These are phyloP conservation scores for Heteromeles arbutifolia DNA, from an alignment of 306 rosid species.

Conservation along the genomic window DNA sequence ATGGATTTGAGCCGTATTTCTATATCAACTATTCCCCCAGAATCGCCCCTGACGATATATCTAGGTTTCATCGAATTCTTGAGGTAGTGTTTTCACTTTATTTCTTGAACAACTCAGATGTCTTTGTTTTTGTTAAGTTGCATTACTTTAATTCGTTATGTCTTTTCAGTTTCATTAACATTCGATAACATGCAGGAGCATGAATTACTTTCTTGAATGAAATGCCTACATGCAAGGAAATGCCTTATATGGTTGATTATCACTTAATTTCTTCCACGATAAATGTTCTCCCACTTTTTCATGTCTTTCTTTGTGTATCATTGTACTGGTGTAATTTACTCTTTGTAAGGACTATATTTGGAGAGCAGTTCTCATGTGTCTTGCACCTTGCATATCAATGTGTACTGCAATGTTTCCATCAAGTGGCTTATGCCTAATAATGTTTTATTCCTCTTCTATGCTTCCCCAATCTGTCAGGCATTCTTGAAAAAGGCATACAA, in stretches of 20 bases:
- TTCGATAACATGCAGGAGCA: not conserved
- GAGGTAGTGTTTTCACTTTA: slow-evolving; percentile 54
- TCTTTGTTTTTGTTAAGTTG: slow-evolving; percentile 4
- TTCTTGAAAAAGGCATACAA: slow-evolving; percentile 92
- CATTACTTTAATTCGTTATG: slow-evolving; percentile 8
- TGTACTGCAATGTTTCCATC: not conserved
- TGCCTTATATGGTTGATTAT: not conserved
- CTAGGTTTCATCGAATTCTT: slow-evolving; percentile 58
- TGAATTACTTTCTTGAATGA: not conserved
- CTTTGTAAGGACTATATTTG: not conserved
- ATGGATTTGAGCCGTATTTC: slow-evolving; percentile 93
- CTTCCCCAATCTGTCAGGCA: slow-evolving; percentile 48
- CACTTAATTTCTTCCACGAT: not conserved
- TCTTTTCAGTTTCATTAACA: not conserved
- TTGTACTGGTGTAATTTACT: not conserved
- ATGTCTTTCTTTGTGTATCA: not conserved
- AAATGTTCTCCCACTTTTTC: not conserved
- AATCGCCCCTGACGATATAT: slow-evolving; percentile 81
- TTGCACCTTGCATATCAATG: not conserved
- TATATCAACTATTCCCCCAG: slow-evolving; percentile 81
- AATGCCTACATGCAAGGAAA: not conserved
- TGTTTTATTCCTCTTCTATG: not conserved
- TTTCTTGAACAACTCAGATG: slow-evolving; percentile 1
- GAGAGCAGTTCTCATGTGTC: not conserved
- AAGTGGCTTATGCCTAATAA: slow-evolving; percentile 9